Conservation (phyloP, 2,329 filamentous ascomycete genomes). For the Talaromyces marneffei region DNA sequence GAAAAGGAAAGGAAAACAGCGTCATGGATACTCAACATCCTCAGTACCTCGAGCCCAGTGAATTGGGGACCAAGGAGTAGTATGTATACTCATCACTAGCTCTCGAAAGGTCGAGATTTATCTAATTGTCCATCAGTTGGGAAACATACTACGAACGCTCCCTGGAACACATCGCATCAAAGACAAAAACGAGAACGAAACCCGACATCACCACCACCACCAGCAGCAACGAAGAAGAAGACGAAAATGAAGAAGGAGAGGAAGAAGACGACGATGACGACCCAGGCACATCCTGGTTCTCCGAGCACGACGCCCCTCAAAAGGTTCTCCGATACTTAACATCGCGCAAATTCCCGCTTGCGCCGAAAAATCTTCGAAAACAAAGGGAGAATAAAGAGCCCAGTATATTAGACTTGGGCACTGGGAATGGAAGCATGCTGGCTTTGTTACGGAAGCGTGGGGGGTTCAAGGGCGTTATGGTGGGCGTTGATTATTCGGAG, state of each 20-base stretch:
- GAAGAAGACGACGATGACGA: conserved; percentile 62
- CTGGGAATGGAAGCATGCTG: conserved; percentile 89
- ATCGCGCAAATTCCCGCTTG: conserved; percentile 41
- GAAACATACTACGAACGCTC: conserved; percentile 46
- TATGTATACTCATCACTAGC: conserved; percentile 42
- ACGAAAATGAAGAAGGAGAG: conserved; percentile 61
- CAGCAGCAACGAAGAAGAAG: conserved; percentile 35
- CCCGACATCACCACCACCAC: neutral
- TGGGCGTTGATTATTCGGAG: conserved; percentile 84
- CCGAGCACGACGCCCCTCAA: conserved; percentile 79
- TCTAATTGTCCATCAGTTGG: conserved; percentile 53
- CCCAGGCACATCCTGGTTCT: conserved; percentile 92
- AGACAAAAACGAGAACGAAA: conserved; percentile 13
- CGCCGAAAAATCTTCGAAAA: conserved; percentile 26
- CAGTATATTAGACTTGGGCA: conserved; percentile 76
- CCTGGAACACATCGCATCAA: conserved; percentile 33
- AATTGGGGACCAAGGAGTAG: conserved; percentile 88
- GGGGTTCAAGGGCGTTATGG: conserved; percentile 61
- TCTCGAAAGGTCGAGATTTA: neutral
- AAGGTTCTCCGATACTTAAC: conserved; percentile 68
- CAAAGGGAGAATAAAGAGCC: conserved; percentile 15
- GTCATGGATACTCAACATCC: conserved; percentile 32
- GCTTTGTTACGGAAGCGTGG: conserved; percentile 65
- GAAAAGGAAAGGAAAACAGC: neutral
- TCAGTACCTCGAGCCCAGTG: conserved; percentile 67